These are phyloP conservation scores for Gaeumannomyces tritici DNA, from an alignment of 2,329 filamentous ascomycete species.

Conservation along the genomic window DNA sequence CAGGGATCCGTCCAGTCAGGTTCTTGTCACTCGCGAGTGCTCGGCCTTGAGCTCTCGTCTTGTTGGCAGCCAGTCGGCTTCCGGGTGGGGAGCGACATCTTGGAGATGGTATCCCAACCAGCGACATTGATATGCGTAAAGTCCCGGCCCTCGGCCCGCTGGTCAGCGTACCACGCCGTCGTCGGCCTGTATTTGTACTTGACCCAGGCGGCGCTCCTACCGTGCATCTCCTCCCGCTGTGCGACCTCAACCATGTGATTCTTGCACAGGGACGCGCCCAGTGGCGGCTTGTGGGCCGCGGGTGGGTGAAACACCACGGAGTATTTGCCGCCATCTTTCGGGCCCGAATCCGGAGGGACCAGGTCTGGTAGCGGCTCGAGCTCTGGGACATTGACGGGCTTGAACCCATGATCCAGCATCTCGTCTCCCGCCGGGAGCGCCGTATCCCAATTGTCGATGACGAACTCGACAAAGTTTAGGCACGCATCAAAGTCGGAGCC, in stretches of 20 bases:
- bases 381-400: conserved; percentile 4
- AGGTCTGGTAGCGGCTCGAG: conserved; percentile 3
- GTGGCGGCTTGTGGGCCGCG: conserved; percentile 12
- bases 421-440: conserved; percentile 23
- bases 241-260: conserved; percentile 36
- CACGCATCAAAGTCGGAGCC: conserved; percentile 29
- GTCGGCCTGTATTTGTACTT: conserved; percentile 36
- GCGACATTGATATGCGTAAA: conserved; percentile 39
- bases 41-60: neutral
- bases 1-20: too few species aligned
- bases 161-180: conserved; percentile 39
- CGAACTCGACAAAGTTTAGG: conserved; percentile 22
- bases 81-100: neutral
- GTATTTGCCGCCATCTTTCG: conserved; percentile 11
- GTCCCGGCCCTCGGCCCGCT: conserved; percentile 34
- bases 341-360: neutral
- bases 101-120: conserved; percentile 29
- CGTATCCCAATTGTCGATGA: conserved; percentile 20
- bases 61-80: neutral
- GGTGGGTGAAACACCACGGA: conserved; percentile 38
- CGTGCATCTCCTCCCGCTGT: conserved; percentile 18
- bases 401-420: conserved; percentile 28
- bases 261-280: conserved; percentile 20
- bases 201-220: conserved; percentile 16
- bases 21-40: neutral